Evolutionary conservation across 257 asterid species (phyloP).

Genomic region (Solanum tacnaense): DNA sequence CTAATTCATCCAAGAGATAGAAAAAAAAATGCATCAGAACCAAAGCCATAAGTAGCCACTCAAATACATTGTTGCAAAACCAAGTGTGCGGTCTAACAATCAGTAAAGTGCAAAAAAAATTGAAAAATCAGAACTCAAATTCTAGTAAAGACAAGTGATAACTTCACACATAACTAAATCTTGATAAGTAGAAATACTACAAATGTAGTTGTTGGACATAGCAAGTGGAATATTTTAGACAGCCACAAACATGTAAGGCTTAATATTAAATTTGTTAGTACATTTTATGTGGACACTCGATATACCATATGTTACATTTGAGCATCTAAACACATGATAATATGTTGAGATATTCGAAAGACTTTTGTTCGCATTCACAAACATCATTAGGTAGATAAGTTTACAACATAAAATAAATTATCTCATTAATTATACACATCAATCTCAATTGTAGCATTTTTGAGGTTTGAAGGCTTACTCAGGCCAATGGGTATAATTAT

Average conservation of each 20-base stretch:
- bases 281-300: background rate
- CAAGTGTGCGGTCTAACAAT: background rate
- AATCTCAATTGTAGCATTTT: background rate
- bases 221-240: no score
- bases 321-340: background rate
- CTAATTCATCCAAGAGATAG: background rate
- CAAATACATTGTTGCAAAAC: background rate
- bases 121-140: background rate
- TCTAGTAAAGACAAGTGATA: background rate
- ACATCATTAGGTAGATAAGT: background rate
- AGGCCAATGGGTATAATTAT: background rate
- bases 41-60: background rate
- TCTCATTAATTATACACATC: background rate
- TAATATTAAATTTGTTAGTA: no score
- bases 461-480: background rate
- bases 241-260: background rate
- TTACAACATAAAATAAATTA: background rate
- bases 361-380: background rate
- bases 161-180: background rate
- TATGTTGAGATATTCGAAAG: background rate
- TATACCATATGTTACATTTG: background rate
- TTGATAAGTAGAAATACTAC: background rate
- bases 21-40: background rate
- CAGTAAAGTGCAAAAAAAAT: no score
- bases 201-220: background rate